Evolutionary conservation across 495 filamentous ascomycete species (phyloP).

Genomic region (Neurospora cerealis): DNA sequence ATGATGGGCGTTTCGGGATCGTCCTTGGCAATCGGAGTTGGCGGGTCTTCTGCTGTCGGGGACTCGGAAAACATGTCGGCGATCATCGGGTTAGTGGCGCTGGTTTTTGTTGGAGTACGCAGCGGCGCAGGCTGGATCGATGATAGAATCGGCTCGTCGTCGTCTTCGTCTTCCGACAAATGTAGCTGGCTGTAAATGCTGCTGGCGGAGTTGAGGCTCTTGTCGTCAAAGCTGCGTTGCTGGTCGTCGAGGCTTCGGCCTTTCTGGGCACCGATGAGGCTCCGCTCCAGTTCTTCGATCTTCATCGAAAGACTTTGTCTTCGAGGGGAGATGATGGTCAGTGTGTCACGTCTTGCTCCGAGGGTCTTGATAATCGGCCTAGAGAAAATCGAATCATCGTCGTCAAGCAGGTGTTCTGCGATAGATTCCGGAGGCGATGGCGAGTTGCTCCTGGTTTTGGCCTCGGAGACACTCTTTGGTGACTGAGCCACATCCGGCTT

Average conservation of each 20-base stretch:
- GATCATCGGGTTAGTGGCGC: not conserved
- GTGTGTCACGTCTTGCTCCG: slow-evolving; percentile 32
- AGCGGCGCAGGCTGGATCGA: slow-evolving; percentile 17
- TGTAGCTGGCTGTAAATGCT: not conserved
- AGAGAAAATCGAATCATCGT: slow-evolving; percentile 11
- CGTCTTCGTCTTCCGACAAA: not conserved
- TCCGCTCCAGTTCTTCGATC: slow-evolving; percentile 33
- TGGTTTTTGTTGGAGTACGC: slow-evolving; percentile 4
- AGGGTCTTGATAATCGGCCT: slow-evolving; percentile 33
- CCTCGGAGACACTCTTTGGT: not conserved
- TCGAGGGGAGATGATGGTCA: slow-evolving; percentile 20
- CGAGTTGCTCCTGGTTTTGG: not conserved
- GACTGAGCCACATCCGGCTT: not conserved
- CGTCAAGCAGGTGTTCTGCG: slow-evolving; percentile 3
- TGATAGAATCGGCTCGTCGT: slow-evolving; percentile 14
- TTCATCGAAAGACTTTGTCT: slow-evolving; percentile 34
- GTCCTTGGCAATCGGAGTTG: not conserved
- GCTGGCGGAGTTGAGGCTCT: slow-evolving; percentile 3
- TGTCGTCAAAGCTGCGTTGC: slow-evolving; percentile 9
- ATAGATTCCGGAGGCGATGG: slow-evolving; percentile 7
- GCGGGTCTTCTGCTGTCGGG: not conserved
- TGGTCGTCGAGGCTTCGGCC: slow-evolving; percentile 16
- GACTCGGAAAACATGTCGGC: not conserved
- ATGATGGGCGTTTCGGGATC: not conserved
- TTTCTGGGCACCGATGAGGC: slow-evolving; percentile 15